Conservation (phyloP, 768 basidiomycete species). For the Boletus vinaceobasis region DNA sequence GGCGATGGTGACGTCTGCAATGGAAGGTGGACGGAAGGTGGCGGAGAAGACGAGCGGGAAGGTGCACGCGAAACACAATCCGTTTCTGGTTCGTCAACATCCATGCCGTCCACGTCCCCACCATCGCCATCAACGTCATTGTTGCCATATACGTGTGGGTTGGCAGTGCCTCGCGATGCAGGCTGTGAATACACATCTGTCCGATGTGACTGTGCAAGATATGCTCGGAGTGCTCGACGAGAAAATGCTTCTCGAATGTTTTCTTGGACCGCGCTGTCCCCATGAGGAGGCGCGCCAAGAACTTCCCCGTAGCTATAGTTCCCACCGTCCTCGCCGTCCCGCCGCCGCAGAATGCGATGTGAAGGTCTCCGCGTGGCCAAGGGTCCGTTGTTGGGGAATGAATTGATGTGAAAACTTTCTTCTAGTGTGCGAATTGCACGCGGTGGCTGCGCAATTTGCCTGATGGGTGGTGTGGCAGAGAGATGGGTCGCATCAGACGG, state of each 20-base stretch:
- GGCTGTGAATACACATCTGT: slow-evolving; percentile 24
- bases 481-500: slow-evolving; percentile 9
- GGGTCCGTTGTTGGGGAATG: slow-evolving; percentile 10
- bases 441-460: slow-evolving; percentile 22
- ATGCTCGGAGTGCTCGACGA: slow-evolving; percentile 44
- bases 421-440: slow-evolving; percentile 50
- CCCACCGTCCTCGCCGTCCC: slow-evolving; percentile 30
- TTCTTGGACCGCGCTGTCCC: slow-evolving; percentile 52
- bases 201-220: slow-evolving; percentile 19
- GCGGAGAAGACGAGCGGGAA: slow-evolving; percentile 48
- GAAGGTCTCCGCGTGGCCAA: slow-evolving; percentile 20
- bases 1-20: slow-evolving; percentile 23
- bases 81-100: slow-evolving; percentile 47
- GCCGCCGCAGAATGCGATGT: slow-evolving; percentile 19
- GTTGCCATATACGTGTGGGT: slow-evolving; percentile 12
- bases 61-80: slow-evolving; percentile 54
- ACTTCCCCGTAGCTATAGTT: slow-evolving; percentile 42
- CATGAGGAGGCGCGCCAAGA: slow-evolving; percentile 53
- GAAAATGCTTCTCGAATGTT: slow-evolving; percentile 55
- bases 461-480: slow-evolving; percentile 9
- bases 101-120: slow-evolving; percentile 43
- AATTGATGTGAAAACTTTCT: slow-evolving; percentile 49
- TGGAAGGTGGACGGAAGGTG: slow-evolving; percentile 34
- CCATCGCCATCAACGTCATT: slow-evolving; percentile 26
- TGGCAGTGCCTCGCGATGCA: slow-evolving; percentile 12